These are phyloP conservation scores for Rugonectria rugulosa DNA, from an alignment of 2,329 filamentous ascomycete genomes.

Conservation along the genomic window DNA sequence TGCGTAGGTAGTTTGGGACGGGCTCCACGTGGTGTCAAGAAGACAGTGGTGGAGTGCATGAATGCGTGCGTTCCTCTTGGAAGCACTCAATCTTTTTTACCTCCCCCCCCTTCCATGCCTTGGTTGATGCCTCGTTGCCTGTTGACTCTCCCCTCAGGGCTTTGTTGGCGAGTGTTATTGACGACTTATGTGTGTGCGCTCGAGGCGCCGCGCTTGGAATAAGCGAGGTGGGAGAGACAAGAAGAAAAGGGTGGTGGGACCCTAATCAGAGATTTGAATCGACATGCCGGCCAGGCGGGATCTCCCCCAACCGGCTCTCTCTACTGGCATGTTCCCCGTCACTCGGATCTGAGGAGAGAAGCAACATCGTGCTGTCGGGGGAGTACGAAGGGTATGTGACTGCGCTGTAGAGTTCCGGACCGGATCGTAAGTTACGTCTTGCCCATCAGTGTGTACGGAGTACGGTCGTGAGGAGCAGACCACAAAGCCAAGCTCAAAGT, in stretches of 20 bases:
- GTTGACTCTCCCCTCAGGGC: constrained; percentile 7
- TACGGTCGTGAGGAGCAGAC: constrained; percentile 4
- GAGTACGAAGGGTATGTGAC: not conserved
- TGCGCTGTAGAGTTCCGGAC: not conserved
- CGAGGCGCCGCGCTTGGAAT: not conserved
- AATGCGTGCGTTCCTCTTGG: constrained; percentile 20
- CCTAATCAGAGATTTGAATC: constrained; percentile 1
- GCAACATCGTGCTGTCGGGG: not conserved
- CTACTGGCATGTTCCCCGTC: constrained; percentile 14
- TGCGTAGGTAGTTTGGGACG: constrained; percentile 37
- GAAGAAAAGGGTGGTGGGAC: constrained; percentile 4
- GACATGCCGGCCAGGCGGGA: constrained; percentile 1
- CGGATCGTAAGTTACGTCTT: not conserved
- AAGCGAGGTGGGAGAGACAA: not conserved
- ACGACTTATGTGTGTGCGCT: not conserved
- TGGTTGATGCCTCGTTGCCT: constrained; percentile 6
- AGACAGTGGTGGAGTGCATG: constrained; percentile 33
- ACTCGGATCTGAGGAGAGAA: not conserved
- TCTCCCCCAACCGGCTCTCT: not conserved
- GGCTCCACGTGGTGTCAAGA: constrained; percentile 40
- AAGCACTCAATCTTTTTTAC: constrained; percentile 13
- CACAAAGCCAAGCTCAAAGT: constrained; percentile 15
- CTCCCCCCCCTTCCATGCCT: constrained; percentile 1
- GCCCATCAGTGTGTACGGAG: not conserved
- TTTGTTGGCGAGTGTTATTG: not conserved